Percentiles rank a stretch among this genome's conserved stretches.
phyloP scores from a whole-genome alignment of 2,329 filamentous ascomycete species.

The Phaeoacremonium minimum region DNA sequence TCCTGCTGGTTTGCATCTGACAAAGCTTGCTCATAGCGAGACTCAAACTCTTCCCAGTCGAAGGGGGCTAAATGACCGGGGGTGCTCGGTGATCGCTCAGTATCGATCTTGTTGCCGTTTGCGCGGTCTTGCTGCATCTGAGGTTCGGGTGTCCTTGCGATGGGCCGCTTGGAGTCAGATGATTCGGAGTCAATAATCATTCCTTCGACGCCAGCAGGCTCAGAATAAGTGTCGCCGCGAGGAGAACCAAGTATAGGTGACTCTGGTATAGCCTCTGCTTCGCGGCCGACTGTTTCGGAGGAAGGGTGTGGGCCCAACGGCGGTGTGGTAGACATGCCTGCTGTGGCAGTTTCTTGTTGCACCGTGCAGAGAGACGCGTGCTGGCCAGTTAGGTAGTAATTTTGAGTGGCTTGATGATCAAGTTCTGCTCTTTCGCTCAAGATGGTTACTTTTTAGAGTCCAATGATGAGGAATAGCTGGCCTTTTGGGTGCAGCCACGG shows the following conservation, averaged over 20 bases:
- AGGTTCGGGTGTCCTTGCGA: conserved; percentile 19
- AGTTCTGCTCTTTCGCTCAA: too few species aligned
- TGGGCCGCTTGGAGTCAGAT: conserved; percentile 1
- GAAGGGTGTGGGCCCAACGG: too few species aligned
- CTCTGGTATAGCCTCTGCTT: too few species aligned
- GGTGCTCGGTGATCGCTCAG: conserved; percentile 38
- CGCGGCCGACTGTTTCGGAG: too few species aligned
- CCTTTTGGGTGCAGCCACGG: too few species aligned
- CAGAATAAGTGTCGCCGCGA: neutral
- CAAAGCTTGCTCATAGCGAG: conserved; percentile 64
- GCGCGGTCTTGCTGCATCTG: conserved; percentile 15
- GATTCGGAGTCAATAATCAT: conserved; percentile 3
- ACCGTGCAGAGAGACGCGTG: too few species aligned
- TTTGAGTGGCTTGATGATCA: too few species aligned
- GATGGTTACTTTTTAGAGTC: too few species aligned
- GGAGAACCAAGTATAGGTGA: conserved; percentile 3
- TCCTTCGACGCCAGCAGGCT: neutral
- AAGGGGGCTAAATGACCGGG: conserved; percentile 51
- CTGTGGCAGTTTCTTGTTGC: too few species aligned
- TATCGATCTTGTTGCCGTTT: conserved; percentile 15
- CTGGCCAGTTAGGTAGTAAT: too few species aligned
- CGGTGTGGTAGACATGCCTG: neutral
- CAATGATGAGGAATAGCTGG: too few species aligned
- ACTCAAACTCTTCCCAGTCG: conserved; percentile 75
- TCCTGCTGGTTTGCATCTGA: conserved; percentile 60